A percentile compares a stretch with the other conserved stretches of the same genome.
Evolutionary conservation across 306 rosid species (phyloP).

Genomic region (Sophora flavescens): DNA sequence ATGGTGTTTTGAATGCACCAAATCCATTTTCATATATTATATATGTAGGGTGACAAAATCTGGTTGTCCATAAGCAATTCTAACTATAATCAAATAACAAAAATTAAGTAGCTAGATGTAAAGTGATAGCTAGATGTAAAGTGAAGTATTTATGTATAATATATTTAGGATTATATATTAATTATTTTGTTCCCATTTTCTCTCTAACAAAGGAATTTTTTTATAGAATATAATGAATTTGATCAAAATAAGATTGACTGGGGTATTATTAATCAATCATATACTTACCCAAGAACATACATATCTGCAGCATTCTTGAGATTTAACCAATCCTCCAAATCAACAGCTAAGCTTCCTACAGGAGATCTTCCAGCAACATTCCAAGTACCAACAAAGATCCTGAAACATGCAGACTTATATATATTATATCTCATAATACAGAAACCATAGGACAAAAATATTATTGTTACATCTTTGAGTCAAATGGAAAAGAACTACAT

Average conservation of each 20-base stretch:
- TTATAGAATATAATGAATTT: neutral
- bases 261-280: neutral
- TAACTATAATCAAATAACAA: no score
- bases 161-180: no score
- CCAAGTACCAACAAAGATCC: slow-evolving; percentile 96
- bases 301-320: slow-evolving; percentile 87
- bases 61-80: no score
- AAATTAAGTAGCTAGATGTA: no score
- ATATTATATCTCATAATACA: neutral
- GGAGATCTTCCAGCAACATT: slow-evolving; percentile 93
- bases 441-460: slow-evolving; percentile 12
- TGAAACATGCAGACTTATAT: slow-evolving; percentile 35
- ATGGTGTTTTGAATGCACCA: no score
- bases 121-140: no score
- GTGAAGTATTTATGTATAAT: no score
- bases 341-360: slow-evolving; percentile 80
- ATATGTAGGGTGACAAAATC: no score
- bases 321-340: slow-evolving; percentile 89
- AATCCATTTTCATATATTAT: no score
- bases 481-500: neutral
- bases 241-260: neutral
- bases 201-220: neutral
- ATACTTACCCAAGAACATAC: slow-evolving; percentile 90
- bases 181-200: neutral
- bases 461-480: slow-evolving; percentile 17